Evolutionary conservation across 1,284 basidiomycete species (phyloP).

Genomic region (Sphaerobolus stellatus): DNA sequence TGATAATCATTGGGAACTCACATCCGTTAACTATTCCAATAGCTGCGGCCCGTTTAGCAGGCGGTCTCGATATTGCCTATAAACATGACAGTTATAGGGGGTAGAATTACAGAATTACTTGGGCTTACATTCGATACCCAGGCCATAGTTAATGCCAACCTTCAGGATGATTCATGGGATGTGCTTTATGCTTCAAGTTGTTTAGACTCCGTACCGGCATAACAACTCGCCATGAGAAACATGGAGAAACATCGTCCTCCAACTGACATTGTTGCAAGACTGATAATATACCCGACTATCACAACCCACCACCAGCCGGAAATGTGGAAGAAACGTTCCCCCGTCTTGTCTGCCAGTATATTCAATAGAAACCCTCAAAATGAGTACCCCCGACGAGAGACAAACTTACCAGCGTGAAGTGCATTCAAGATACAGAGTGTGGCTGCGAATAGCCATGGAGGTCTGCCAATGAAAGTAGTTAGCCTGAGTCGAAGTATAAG

Average conservation of each 20-base stretch:
- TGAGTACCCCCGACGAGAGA: slow-evolving; percentile 19
- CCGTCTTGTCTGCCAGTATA: slow-evolving; percentile 15
- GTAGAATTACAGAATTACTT: not conserved
- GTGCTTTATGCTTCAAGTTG: not conserved
- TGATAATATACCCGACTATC: slow-evolving; percentile 28
- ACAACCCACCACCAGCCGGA: slow-evolving; percentile 21
- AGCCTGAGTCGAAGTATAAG: slow-evolving; percentile 20
- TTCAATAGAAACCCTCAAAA: not conserved
- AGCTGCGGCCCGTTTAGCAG: slow-evolving; percentile 25
- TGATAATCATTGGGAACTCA: not conserved
- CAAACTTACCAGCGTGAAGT: slow-evolving; percentile 36
- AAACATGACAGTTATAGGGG: slow-evolving; percentile 12
- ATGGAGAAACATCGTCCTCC: slow-evolving; percentile 29
- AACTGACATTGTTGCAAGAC: slow-evolving; percentile 22
- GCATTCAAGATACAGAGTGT: slow-evolving; percentile 35
- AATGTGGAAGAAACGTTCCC: slow-evolving; percentile 35
- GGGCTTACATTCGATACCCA: slow-evolving; percentile 14
- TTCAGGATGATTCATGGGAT: not conserved
- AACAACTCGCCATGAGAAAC: slow-evolving; percentile 25
- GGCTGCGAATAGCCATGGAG: slow-evolving; percentile 28
- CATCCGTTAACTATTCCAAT: slow-evolving; percentile 23
- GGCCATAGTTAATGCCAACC: slow-evolving; percentile 20
- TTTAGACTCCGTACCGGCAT: slow-evolving; percentile 16
- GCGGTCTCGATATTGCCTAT: slow-evolving; percentile 28
- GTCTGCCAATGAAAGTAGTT: slow-evolving; percentile 16